Percentiles rank a stretch among this genome's conserved stretches.
phyloP scores from a whole-genome alignment of 2,329 filamentous ascomycete genomes.

The Aspergillus sclerotialis region DNA sequence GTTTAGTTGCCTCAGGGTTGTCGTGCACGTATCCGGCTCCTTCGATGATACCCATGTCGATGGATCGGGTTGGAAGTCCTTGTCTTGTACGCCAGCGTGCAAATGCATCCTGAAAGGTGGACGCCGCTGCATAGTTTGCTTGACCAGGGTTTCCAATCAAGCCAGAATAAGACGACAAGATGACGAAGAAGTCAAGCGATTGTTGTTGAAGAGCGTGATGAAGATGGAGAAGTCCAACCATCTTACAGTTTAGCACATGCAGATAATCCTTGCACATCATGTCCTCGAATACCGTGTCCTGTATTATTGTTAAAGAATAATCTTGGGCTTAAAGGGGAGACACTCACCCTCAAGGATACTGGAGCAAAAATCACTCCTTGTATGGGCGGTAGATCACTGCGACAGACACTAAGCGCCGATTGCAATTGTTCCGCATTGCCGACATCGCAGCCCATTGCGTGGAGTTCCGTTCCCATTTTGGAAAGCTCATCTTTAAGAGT shows the following conservation, averaged over 20 bases:
- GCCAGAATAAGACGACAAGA: slow-evolving; percentile 3
- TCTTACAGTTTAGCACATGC: not conserved
- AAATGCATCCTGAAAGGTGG: slow-evolving; percentile 5
- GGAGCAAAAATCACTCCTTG: not conserved
- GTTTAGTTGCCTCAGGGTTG: too few species aligned
- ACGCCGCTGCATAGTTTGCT: slow-evolving; percentile 4
- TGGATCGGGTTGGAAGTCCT: not conserved
- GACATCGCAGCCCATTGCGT: not conserved
- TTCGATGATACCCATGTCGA: slow-evolving; percentile 15
- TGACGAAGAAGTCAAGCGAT: slow-evolving; percentile 6
- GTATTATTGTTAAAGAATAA: not conserved
- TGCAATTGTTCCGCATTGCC: not conserved
- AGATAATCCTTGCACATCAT: not conserved
- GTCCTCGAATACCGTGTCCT: not conserved
- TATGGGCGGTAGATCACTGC: not conserved
- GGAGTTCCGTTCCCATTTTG: not conserved
- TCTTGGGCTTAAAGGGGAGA: not conserved
- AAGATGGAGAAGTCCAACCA: not conserved
- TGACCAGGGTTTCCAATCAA: slow-evolving; percentile 5
- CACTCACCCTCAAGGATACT: not conserved
- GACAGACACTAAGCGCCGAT: not conserved
- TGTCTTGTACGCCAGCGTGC: slow-evolving; percentile 3
- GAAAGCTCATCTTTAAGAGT: not conserved
- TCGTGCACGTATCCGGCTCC: slow-evolving; percentile 28
- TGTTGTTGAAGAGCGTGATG: not conserved